Evolutionary conservation across 2,329 filamentous ascomycete species (phyloP).

Genomic region (Cladosporium sp.): DNA sequence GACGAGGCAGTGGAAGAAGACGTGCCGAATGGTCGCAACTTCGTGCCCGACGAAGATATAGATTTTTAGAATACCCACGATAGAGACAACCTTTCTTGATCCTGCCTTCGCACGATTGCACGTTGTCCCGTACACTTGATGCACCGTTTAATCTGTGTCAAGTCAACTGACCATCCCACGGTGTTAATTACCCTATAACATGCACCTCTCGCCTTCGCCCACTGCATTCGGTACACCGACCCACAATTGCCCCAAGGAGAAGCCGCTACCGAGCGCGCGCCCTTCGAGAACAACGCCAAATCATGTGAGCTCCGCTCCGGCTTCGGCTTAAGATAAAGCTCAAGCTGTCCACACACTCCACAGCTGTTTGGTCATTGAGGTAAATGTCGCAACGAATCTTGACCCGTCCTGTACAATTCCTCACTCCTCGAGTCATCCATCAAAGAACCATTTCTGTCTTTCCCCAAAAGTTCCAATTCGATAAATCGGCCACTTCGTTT

Average conservation of each 20-base stretch:
- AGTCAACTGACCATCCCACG: neutral
- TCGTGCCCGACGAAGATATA: constrained; percentile 16
- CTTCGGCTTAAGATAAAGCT: constrained; percentile 22
- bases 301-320: constrained; percentile 17
- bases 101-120: neutral
- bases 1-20: constrained; percentile 1
- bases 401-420: constrained; percentile 2
- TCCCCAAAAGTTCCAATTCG: constrained; percentile 3
- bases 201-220: constrained; percentile 11
- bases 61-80: constrained; percentile 20
- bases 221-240: constrained; percentile 16
- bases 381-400: constrained; percentile 19
- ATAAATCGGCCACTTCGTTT: constrained; percentile 5
- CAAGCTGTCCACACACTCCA: constrained; percentile 3
- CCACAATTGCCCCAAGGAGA: constrained; percentile 20
- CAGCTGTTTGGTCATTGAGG: neutral
- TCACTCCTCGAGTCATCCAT: neutral
- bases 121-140: neutral
- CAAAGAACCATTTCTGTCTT: neutral
- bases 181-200: constrained; percentile 3
- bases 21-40: constrained; percentile 11
- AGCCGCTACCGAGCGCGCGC: constrained; percentile 15
- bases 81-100: neutral
- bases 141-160: neutral
- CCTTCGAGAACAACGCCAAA: neutral